phyloP scores from a whole-genome alignment of 176 grass and related monocot species.

The Aegilops tauschii region DNA sequence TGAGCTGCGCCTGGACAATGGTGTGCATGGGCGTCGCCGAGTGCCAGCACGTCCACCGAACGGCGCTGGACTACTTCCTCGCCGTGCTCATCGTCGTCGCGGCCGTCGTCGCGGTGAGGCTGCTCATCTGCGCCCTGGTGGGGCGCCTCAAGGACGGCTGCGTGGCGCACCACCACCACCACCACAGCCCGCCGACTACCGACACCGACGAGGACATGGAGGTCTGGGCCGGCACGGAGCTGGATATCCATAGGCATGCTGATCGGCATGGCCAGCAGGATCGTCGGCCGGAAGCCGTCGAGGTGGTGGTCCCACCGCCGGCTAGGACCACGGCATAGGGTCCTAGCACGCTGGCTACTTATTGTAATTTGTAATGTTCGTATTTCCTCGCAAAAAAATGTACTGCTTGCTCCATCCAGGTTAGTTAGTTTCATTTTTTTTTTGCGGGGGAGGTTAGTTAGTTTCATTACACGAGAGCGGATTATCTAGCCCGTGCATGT shows the following conservation, averaged over 20 bases:
- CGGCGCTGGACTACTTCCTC: slow-evolving; percentile 48
- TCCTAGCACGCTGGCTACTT: background rate
- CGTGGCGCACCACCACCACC: slow-evolving; percentile 11
- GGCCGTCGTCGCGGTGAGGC: slow-evolving; percentile 27
- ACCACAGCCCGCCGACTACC: slow-evolving; percentile 29
- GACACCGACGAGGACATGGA: slow-evolving; percentile 36
- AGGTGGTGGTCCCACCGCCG: background rate
- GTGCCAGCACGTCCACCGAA: slow-evolving; percentile 23
- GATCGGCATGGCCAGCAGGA: background rate
- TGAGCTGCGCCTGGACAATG: slow-evolving; percentile 14
- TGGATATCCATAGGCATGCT: slow-evolving; percentile 12
- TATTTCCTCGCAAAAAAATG: too few species aligned
- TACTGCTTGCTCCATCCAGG: background rate
- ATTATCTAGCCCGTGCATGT: too few species aligned
- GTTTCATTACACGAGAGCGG: background rate
- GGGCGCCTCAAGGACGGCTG: slow-evolving; percentile 21
- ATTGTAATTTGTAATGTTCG: background rate
- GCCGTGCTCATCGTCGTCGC: slow-evolving; percentile 24
- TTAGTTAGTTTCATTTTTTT: background rate
- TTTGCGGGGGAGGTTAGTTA: too few species aligned
- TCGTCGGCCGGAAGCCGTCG: background rate
- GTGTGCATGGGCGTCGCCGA: slow-evolving; percentile 32
- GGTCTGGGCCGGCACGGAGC: slow-evolving; percentile 14
- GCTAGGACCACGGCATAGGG: background rate
- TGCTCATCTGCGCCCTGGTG: slow-evolving; percentile 27